These are phyloP conservation scores for Macadamia integrifolia DNA, from an alignment of 164 flowering plant genomes.

Conservation along the genomic window DNA sequence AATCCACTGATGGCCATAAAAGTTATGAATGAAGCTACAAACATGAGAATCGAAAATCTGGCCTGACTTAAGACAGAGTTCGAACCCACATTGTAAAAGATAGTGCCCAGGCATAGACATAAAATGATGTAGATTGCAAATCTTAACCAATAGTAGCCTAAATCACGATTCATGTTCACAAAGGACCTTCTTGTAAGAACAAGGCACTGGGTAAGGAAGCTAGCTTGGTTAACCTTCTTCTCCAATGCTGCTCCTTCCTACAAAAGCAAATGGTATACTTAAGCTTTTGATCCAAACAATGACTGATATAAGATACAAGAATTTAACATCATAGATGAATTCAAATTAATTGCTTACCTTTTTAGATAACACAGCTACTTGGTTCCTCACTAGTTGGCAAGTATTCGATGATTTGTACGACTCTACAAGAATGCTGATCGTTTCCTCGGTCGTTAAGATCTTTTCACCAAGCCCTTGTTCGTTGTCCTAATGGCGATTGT, in stretches of 20 bases:
- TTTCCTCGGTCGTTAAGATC: slow-evolving; percentile 34
- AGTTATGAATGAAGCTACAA: slow-evolving; percentile 37
- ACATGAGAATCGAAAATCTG: slow-evolving; percentile 40
- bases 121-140: slow-evolving; percentile 30
- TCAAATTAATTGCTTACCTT: slow-evolving; percentile 20
- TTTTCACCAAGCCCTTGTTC: slow-evolving; percentile 28
- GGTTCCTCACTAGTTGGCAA: slow-evolving; percentile 20
- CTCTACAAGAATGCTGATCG: slow-evolving; percentile 30
- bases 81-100: slow-evolving; percentile 38
- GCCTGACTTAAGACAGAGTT: slow-evolving; percentile 37
- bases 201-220: slow-evolving; percentile 27
- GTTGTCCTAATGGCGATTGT: slow-evolving; percentile 18
- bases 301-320: not conserved
- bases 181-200: slow-evolving; percentile 48
- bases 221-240: slow-evolving; percentile 31
- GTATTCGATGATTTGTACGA: slow-evolving; percentile 43
- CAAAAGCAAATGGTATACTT: not conserved
- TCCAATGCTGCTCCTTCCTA: slow-evolving; percentile 20
- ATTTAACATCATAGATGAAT: not conserved
- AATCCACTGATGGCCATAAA: slow-evolving; percentile 54
- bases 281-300: too few relatives aligned
- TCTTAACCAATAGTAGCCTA: slow-evolving; percentile 69
- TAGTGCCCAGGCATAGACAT: slow-evolving; percentile 38
- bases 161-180: slow-evolving; percentile 55
- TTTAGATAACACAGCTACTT: slow-evolving; percentile 21